Evolutionary conservation across 352 stramenopile genomes (phyloP).

Genomic region (Globisporangium acanthophoron): DNA sequence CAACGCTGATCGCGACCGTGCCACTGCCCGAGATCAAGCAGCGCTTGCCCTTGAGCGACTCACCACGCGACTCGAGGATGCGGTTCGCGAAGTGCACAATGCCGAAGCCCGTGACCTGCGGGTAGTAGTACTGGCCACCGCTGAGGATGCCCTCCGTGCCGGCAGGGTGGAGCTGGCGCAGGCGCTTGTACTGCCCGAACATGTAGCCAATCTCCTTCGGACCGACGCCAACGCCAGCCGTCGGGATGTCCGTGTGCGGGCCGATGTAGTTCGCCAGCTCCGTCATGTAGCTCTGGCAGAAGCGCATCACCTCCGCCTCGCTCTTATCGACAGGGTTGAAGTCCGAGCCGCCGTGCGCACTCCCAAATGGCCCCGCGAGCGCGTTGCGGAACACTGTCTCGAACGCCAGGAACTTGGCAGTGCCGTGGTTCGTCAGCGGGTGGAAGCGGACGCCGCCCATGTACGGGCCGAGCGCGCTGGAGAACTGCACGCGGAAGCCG

Average conservation of each 20-base stretch:
- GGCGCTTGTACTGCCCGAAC: constrained; percentile 98
- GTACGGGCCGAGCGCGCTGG: constrained; percentile 87
- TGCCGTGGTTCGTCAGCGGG: constrained; percentile 84
- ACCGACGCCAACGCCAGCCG: constrained; percentile 92
- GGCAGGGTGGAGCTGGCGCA: constrained; percentile 78
- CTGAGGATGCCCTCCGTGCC: constrained; percentile 87
- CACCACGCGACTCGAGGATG: constrained; percentile 88
- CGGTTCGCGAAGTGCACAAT: constrained; percentile 95
- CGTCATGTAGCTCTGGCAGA: constrained; percentile 98
- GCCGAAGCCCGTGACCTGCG: constrained; percentile 91
- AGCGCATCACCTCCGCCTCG: constrained; percentile 96
- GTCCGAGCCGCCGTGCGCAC: constrained; percentile 90
- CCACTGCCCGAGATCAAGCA: constrained; percentile 95
- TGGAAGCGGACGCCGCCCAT: constrained; percentile 96
- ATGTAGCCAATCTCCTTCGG: constrained; percentile 95
- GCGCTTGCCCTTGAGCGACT: constrained; percentile 94
- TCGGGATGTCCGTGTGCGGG: constrained; percentile 93
- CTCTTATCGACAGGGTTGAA: constrained; percentile 98
- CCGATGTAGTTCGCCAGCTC: constrained; percentile 98
- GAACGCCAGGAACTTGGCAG: constrained; percentile 91
- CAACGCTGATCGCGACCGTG: constrained; percentile 92
- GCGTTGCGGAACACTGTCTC: constrained; percentile 96
- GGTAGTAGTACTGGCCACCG: constrained; percentile 85
- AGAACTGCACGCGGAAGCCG: constrained; percentile 97
- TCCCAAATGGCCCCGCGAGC: constrained; percentile 74